Percentiles rank a stretch among this genome's conserved stretches.
phyloP scores from a whole-genome alignment of 345 rosid species.

The thale cress (Arabidopsis thaliana) region DNA sequence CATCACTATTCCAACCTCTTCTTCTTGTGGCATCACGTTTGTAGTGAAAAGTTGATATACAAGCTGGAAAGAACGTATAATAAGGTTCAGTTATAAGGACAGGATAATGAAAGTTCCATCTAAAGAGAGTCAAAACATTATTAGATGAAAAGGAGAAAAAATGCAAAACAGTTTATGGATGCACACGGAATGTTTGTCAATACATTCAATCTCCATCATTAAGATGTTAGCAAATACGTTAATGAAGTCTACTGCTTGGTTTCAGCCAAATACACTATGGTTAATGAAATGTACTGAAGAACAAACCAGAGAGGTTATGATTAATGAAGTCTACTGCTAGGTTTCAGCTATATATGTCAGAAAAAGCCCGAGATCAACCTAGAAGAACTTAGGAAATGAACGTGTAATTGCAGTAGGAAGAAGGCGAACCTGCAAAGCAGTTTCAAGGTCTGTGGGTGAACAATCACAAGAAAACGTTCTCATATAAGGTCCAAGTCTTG shows the following conservation, averaged over 20 bases:
- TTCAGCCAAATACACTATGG: constrained; percentile 3
- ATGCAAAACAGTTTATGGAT: background rate
- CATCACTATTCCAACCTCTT: constrained; percentile 89
- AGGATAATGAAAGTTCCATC: constrained; percentile 11
- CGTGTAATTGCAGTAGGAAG: constrained; percentile 17
- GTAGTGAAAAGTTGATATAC: constrained; percentile 86
- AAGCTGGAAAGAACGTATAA: constrained; percentile 57
- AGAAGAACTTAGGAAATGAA: constrained; percentile 15
- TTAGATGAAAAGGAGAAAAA: constrained; percentile 7
- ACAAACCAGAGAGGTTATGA: constrained; percentile 13
- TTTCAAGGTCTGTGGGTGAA: constrained; percentile 88
- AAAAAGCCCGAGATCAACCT: background rate
- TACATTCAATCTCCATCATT: constrained; percentile 2
- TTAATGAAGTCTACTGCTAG: constrained; percentile 9
- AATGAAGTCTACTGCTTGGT: constrained; percentile 20
- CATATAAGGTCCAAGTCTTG: constrained; percentile 77
- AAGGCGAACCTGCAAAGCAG: constrained; percentile 88
- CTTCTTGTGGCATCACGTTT: constrained; percentile 76
- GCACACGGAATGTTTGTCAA: background rate
- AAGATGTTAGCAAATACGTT: constrained; percentile 18
- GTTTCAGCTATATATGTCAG: constrained; percentile 15
- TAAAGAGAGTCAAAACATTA: background rate
- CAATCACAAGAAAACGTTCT: constrained; percentile 87
- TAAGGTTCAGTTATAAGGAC: background rate
- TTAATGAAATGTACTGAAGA: constrained; percentile 13